Evolutionary conservation across 495 filamentous ascomycete genomes (phyloP), one percentile per base, ranked within the genome.

Genomic region (Trichoderma erinaceum): DNA sequence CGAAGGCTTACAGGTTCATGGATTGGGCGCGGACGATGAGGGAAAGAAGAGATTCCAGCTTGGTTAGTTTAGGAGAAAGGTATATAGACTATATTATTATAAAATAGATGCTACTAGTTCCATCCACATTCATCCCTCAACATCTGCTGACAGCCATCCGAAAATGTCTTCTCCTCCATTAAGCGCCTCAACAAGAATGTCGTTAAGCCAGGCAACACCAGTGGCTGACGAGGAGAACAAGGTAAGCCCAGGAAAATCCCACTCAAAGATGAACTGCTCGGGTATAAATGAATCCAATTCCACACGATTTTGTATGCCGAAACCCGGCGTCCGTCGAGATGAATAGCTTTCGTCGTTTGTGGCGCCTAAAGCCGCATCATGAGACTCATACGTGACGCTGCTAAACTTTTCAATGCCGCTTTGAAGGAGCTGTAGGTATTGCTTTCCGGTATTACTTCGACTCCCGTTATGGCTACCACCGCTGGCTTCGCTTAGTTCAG

Each of bases 241-340:
- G 71, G 81, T 82, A 56, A 85, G 64, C 0, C 81, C 82, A 0
- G 82, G 83, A 64, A 85, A 85, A 67, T 84, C 81, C 82, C 82
- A 85, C 69, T 84, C 82, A 3, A 81, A 76, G 4, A 83, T 77
- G 68, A 84, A 84, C 66, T 84, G 79, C 68, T 80, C 79, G 7
- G 83, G 82, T 1, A 82, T 77, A 73, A 83, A 85, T 35, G 77
- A 78, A 70, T 84, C 81, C 52, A 84, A 75, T 64, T 84, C 83
- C 1, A 74, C 75, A 2, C 48, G 48, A 52, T 52, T 52, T 23
- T 52, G 48, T 23, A 21, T 52, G 4, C 18, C 48, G 8, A 21
- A 52, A 11, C 18, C 18, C n/a, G 48, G 48, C n/a, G 48, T 23
- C 11, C 48, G 48, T 23, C 48, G 48, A 52, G 48, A 25, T 52